Evolutionary conservation across 2,329 filamentous ascomycete species (phyloP).

Genomic region (Microthyrium microscopicum): DNA sequence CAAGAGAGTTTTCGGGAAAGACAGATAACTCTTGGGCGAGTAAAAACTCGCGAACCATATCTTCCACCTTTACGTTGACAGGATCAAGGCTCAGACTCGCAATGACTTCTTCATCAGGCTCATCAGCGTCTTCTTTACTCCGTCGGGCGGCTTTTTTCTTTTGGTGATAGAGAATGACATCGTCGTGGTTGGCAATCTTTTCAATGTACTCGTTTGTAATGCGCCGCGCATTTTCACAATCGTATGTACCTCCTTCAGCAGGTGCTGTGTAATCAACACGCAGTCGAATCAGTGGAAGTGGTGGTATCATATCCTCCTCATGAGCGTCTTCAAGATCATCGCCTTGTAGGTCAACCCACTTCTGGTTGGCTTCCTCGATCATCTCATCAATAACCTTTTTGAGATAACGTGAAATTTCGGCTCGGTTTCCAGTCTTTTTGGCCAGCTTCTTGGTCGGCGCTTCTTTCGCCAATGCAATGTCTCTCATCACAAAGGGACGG

Average conservation of each 20-base stretch:
- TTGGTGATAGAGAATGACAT: constrained; percentile 83
- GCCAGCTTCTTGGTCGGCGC: constrained; percentile 61
- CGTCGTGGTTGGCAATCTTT: constrained; percentile 85
- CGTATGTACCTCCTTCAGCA: constrained; percentile 70
- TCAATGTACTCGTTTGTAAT: constrained; percentile 85
- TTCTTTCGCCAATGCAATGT: constrained; percentile 63
- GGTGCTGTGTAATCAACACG: constrained; percentile 81
- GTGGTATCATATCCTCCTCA: constrained; percentile 43
- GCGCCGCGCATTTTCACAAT: constrained; percentile 87
- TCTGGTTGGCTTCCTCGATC: constrained; percentile 65
- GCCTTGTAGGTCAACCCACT: constrained; percentile 68
- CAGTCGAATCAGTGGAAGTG: constrained; percentile 70
- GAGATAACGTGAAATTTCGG: constrained; percentile 61
- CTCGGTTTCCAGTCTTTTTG: constrained; percentile 66
- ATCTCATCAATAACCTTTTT: constrained; percentile 68
- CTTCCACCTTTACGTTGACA: constrained; percentile 62
- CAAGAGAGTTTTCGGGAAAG: constrained; percentile 79
- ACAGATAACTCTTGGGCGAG: constrained; percentile 80
- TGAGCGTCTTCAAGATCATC: constrained; percentile 34
- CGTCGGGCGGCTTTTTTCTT: constrained; percentile 51
- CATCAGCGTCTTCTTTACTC: constrained; percentile 32
- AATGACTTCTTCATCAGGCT: constrained; percentile 48
- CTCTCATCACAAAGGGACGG: constrained; percentile 74
- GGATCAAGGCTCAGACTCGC: constrained; percentile 45
- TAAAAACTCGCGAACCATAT: constrained; percentile 75